phyloP scores from a whole-genome alignment of 1,139 yeast genomes.

The Candida neerlandica region DNA sequence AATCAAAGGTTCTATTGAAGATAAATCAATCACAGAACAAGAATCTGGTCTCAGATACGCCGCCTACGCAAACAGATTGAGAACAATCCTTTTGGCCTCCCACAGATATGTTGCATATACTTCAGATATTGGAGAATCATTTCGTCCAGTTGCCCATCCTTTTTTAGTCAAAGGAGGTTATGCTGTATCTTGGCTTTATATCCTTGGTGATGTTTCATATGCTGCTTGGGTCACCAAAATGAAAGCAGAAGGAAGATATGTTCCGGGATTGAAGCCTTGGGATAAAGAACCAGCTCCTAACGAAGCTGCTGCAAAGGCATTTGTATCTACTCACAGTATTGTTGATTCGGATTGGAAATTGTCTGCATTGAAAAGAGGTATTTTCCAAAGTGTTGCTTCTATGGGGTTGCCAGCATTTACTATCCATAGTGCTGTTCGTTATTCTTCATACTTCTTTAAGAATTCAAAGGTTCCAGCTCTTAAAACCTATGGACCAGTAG shows the following conservation, averaged over 20 bases:
- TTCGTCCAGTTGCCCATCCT: conserved; percentile 83
- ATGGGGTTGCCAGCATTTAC: conserved; percentile 91
- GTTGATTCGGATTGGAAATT: conserved; percentile 65
- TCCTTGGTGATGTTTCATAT: conserved; percentile 76
- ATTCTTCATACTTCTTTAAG: conserved; percentile 60
- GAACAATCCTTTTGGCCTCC: conserved; percentile 73
- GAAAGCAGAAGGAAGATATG: conserved; percentile 66
- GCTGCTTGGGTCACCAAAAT: conserved; percentile 76
- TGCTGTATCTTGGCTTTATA: conserved; percentile 76
- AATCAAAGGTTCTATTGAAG: conserved; percentile 16
- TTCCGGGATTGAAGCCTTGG: conserved; percentile 73
- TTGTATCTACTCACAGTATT: conserved; percentile 26
- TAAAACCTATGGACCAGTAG: conserved; percentile 76
- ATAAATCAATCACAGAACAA: conserved; percentile 20
- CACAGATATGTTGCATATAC: conserved; percentile 87
- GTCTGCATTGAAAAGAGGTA: conserved; percentile 66
- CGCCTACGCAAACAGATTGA: conserved; percentile 74
- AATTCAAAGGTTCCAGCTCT: conserved; percentile 41
- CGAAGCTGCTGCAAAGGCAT: conserved; percentile 39
- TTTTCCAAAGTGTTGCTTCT: conserved; percentile 79
- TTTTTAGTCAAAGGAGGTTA: conserved; percentile 63
- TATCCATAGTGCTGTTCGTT: conserved; percentile 76
- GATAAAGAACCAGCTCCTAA: conserved; percentile 45
- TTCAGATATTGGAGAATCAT: conserved; percentile 88
- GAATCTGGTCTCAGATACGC: conserved; percentile 71